Evolutionary conservation across 208 protist species (phyloP), one percentile per base, ranked within the genome.

Genomic region (Strigomonas culicis): DNA sequence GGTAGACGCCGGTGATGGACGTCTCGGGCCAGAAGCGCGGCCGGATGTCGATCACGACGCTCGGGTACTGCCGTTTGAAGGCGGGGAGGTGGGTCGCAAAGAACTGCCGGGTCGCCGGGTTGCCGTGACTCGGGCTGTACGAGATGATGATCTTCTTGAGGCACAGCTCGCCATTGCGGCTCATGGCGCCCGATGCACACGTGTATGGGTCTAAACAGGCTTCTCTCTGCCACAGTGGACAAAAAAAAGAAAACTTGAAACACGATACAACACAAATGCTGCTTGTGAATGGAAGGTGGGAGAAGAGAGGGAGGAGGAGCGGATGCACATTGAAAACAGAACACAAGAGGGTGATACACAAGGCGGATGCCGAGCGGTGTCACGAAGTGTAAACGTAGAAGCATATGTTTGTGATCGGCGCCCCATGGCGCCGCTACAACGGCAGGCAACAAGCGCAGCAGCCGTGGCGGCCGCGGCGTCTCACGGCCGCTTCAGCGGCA

Each of bases 141-240:
- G 82, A 81, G 36, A 95, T 59, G 69, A 95, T 92, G 36, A 95
- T 77, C 65, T 90, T 90, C 66, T 88, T 69, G 41, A 95, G 63
- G 44, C 79, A 88, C 31, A 92, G 67, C 71, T 90, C 80, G 6
- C 88, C 88, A 61, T 87, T 90, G 47, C 88, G 84, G 61, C 88
- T 95, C 88, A 95, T 94, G 27, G 47, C n/a, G n/a, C n/a, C n/a
- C n/a, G n/a, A n/a, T n/a, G n/a, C n/a, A n/a, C n/a, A n/a, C n/a
- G n/a, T n/a, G n/a, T n/a, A n/a, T n/a, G n/a, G n/a, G n/a, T n/a
- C n/a, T n/a, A n/a, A n/a, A n/a, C n/a, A n/a, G n/a, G n/a, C 43
- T 10, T 52, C 1, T 59, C 17, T 62, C 41, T 34, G 41, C 15
- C 8, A 34, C 4, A 31, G 41, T 46, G 10, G 30, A 66, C 4